Evolutionary conservation across 345 rosid species (phyloP).

Genomic region (Bruguiera sexangula): DNA sequence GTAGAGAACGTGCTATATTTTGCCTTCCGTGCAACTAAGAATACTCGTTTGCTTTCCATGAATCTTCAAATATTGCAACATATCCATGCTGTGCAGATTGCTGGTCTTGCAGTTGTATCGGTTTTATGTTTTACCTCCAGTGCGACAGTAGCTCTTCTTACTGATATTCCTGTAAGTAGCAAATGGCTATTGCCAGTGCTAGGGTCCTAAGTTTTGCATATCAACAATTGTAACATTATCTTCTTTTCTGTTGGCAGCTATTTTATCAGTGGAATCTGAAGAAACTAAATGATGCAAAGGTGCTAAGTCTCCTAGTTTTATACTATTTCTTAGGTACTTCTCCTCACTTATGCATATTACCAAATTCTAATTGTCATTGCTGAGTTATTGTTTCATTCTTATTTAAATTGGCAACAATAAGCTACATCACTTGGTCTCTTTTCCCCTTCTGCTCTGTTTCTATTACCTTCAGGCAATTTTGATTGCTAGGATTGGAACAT

Average conservation of each 20-base stretch:
- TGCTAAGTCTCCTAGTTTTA: constrained; percentile 22
- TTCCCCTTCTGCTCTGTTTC: too few species aligned
- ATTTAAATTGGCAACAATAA: too few species aligned
- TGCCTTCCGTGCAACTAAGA: background rate
- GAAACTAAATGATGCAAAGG: constrained; percentile 21
- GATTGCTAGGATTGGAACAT: too few species aligned
- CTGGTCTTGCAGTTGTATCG: constrained; percentile 36
- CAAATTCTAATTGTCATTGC: too few species aligned
- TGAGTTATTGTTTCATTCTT: too few species aligned
- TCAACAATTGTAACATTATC: background rate
- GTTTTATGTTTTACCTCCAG: constrained; percentile 36
- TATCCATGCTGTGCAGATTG: constrained; percentile 29
- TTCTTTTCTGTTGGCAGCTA: constrained; percentile 26
- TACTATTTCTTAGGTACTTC: constrained; percentile 37
- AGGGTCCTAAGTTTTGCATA: background rate
- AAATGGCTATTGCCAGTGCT: background rate
- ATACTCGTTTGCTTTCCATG: background rate
- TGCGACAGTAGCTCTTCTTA: constrained; percentile 31
- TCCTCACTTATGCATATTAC: background rate
- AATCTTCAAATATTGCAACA: background rate
- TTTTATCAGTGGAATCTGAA: constrained; percentile 28
- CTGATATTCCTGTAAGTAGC: constrained; percentile 36
- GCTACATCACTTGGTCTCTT: too few species aligned
- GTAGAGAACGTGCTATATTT: background rate
- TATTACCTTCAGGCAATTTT: too few species aligned